A percentile compares a stretch with the other conserved stretches of the same genome.
Evolutionary conservation across 2,329 filamentous ascomycete species (phyloP).

Genomic region (Sclerotiophoma versabilis): DNA sequence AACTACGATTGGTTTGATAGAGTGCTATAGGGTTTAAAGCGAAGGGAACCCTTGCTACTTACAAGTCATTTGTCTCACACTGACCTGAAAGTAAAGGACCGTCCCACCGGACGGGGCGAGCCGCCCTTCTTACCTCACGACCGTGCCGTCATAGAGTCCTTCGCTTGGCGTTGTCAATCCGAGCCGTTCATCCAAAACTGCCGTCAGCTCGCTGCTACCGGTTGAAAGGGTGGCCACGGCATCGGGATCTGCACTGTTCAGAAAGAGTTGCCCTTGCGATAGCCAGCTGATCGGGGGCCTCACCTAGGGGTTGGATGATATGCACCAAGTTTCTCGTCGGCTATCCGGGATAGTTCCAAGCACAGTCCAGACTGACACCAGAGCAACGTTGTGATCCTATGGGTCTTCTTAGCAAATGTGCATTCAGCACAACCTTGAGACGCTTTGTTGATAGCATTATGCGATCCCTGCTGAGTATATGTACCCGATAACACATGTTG

Average conservation of each 20-base stretch:
- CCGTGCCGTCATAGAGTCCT: conserved; percentile 15
- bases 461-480: too few species aligned
- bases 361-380: neutral
- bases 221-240: neutral
- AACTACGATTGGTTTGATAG: conserved; percentile 5
- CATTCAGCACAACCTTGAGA: neutral
- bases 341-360: neutral
- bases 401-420: too few species aligned
- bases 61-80: conserved; percentile 4
- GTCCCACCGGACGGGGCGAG: conserved; percentile 24
- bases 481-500: too few species aligned
- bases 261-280: neutral
- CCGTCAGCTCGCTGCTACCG: neutral
- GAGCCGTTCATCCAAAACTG: neutral
- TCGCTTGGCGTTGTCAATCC: neutral
- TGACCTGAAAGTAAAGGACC: conserved; percentile 5
- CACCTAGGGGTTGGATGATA: neutral
- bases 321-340: conserved; percentile 1
- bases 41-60: neutral
- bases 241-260: neutral
- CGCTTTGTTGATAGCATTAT: neutral
- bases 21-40: neutral
- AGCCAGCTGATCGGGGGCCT: conserved; percentile 6
- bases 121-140: conserved; percentile 17
- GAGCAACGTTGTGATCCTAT: neutral